These are phyloP conservation scores for Arctostaphylos glauca DNA, from an alignment of 148 eudicot genomes.

Conservation along the genomic window DNA sequence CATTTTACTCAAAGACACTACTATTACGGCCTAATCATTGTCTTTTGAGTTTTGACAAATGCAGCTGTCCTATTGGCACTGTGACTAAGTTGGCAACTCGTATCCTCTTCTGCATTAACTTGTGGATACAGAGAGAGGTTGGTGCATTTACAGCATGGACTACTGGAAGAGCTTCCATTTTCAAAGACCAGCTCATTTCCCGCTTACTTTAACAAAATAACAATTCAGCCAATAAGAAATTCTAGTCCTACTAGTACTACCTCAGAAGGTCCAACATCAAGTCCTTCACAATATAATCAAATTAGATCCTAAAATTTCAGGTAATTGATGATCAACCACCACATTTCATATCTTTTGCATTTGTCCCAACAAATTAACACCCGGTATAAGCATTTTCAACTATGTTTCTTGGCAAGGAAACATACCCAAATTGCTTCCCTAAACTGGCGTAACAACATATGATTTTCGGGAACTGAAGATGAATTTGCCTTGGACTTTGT, in stretches of 20 bases:
- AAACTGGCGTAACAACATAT: constrained; percentile 61
- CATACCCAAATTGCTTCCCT: constrained; percentile 89
- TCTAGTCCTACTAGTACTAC: background rate
- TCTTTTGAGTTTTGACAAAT: background rate
- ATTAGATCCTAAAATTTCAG: background rate
- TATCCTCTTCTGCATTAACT: background rate
- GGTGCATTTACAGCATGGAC: background rate
- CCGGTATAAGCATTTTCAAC: background rate
- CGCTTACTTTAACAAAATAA: background rate
- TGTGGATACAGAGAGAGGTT: background rate
- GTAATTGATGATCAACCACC: background rate
- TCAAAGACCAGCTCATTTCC: background rate
- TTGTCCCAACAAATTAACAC: background rate
- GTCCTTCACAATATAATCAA: background rate
- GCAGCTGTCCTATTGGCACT: background rate
- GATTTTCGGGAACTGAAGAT: constrained; percentile 42
- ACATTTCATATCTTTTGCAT: background rate
- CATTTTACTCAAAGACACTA: background rate
- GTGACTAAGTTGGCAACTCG: background rate
- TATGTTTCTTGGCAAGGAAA: background rate
- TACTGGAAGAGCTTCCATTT: background rate
- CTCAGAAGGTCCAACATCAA: background rate
- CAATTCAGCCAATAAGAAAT: background rate
- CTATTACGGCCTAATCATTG: background rate
- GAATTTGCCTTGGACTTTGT: constrained; percentile 42